Conservation (phyloP, 331 rosid genomes). For the Quercus tomentella region DNA sequence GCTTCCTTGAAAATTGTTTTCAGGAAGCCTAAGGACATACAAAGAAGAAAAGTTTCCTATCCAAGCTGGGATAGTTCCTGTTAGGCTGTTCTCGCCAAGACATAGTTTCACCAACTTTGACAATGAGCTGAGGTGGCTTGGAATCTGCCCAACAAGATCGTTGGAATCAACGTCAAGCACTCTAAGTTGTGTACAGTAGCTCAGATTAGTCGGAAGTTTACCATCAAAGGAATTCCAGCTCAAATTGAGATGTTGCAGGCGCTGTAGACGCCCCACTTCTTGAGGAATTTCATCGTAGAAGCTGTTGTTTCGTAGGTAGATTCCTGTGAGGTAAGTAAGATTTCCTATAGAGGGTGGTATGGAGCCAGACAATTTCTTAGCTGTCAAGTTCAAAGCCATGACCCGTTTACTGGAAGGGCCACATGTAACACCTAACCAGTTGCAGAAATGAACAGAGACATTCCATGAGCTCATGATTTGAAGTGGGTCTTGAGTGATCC, state of each 20-base stretch:
- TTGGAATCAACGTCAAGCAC: neutral
- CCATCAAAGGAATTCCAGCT: constrained; percentile 26
- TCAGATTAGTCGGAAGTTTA: constrained; percentile 37
- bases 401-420: constrained; percentile 26
- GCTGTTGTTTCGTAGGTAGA: constrained; percentile 22
- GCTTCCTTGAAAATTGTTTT: too few species aligned
- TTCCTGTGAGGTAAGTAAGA: constrained; percentile 38
- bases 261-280: constrained; percentile 28
- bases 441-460: constrained; percentile 35
- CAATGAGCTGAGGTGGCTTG: constrained; percentile 10
- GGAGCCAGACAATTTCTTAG: constrained; percentile 17
- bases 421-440: constrained; percentile 54
- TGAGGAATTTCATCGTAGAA: constrained; percentile 39
- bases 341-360: constrained; percentile 47
- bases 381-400: constrained; percentile 18
- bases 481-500: constrained; percentile 30
- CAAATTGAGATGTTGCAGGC: constrained; percentile 24
- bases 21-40: neutral
- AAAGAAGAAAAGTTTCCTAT: constrained; percentile 34
- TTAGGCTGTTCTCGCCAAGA: constrained; percentile 5
- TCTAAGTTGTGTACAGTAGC: constrained; percentile 24
- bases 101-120: neutral
- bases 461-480: constrained; percentile 36
- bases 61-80: constrained; percentile 45
- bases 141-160: constrained; percentile 6